Evolutionary conservation across 2,329 filamentous ascomycete genomes (phyloP).

Genomic region (Cladorrhinum sp.): DNA sequence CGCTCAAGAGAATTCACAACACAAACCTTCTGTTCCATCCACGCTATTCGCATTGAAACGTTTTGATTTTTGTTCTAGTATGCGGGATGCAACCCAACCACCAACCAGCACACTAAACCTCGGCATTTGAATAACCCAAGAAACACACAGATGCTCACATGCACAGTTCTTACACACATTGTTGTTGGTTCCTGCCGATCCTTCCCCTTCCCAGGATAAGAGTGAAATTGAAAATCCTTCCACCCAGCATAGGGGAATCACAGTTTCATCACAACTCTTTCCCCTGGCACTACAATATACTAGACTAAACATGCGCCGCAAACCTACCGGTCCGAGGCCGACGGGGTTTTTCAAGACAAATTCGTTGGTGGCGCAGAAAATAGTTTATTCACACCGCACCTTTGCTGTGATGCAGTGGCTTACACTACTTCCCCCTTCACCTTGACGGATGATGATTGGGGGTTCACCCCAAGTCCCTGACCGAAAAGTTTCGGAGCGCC

Average conservation of each 20-base stretch:
- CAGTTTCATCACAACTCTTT: background rate
- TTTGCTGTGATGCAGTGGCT: background rate
- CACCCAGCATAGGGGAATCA: background rate
- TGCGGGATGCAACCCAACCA: background rate
- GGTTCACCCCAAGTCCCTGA: too few relatives aligned
- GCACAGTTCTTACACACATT: background rate
- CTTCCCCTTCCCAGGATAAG: too few relatives aligned
- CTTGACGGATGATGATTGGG: too few relatives aligned
- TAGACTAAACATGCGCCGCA: too few relatives aligned
- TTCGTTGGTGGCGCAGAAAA: background rate
- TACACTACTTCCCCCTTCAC: background rate
- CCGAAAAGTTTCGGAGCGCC: background rate
- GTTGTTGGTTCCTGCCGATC: background rate
- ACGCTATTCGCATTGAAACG: background rate
- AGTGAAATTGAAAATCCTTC: too few relatives aligned
- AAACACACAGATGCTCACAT: background rate
- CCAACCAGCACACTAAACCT: background rate
- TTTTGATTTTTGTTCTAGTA: background rate
- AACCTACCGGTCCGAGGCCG: too few relatives aligned
- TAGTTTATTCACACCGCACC: background rate
- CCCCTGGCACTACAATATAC: too few relatives aligned
- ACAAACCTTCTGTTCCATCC: background rate
- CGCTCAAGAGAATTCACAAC: background rate
- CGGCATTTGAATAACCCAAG: background rate
- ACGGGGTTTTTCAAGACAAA: too few relatives aligned